Conservation (phyloP, 306 rosid genomes). For the Cyamopsis tetragonoloba region DNA sequence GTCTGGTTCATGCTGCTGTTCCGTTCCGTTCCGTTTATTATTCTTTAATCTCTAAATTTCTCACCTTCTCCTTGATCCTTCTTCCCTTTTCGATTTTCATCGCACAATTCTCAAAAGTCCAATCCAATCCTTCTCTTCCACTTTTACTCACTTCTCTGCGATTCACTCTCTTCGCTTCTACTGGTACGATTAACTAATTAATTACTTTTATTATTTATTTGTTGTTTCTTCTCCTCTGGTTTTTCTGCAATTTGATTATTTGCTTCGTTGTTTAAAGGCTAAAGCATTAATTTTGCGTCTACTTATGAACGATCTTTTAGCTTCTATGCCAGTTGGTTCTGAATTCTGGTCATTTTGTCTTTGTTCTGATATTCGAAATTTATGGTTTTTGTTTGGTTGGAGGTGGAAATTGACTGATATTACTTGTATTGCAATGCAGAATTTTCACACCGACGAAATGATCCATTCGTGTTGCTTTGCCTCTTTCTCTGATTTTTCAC, state of each 20-base stretch:
- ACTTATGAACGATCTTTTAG: not conserved
- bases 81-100: not conserved
- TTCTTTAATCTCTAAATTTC: not conserved
- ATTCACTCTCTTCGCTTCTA: not conserved
- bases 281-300: not conserved
- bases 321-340: not conserved
- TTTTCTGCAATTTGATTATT: not conserved
- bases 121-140: not conserved
- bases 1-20: not conserved
- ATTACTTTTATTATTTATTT: not conserved
- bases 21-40: not conserved
- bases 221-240: not conserved
- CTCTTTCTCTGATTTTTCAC: conserved; percentile 7
- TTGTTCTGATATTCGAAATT: not conserved
- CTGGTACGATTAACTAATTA: conserved; percentile 23
- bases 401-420: not conserved
- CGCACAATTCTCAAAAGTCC: not conserved
- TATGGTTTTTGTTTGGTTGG: not conserved
- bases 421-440: not conserved
- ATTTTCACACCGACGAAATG: not conserved
- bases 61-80: not conserved
- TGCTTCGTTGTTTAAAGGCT: not conserved
- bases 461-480: not conserved
- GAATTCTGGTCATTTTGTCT: not conserved
- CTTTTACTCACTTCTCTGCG: not conserved